Evolutionary conservation across 129 eudicot species (phyloP), one percentile per base, ranked within the genome.

Genomic region (carrot (Daucus carota)): DNA sequence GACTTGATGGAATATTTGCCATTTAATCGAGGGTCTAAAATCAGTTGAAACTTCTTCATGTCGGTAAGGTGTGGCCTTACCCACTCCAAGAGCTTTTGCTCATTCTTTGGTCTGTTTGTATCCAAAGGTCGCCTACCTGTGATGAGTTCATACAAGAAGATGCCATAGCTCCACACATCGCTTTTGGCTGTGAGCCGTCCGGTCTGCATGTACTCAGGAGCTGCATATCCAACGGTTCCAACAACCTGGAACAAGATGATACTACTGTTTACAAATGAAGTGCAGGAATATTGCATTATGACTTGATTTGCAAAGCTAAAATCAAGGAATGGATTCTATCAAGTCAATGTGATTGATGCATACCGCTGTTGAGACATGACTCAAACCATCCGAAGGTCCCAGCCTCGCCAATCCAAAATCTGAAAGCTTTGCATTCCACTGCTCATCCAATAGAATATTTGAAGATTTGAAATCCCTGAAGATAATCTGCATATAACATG

Each of bases 171-270:
- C 97, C 97, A 92, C 32, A 92, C 92, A 22, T 92, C 97, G 70
- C 92, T 87, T 79, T 92, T 89, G 67, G 84, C 83, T 20, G 96
- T 92, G 38, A 92, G 88, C 34, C 88, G 92, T 33, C 97, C 97
- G 17, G 97, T 92, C 74, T 89, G 97, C 43, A 92, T 85, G 76
- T 92, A 92, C 32, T 92, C 97, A 5, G 97, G 97, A 60, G 97
- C 97, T 76, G 97, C 97, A 43, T 89, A 92, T 79, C 97, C 97
- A 16, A 92, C 89, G 0, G 97, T 92, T 78, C 97, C 97, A 60
- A 89, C 97, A 31, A 92, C 90, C 97, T 91, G 72, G 60, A n/a
- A 34, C 48, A 44, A 44, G 18, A 45, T 45, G 48, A 12, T 12
- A 45, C 48, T 2, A 45, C 5, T 14, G 14, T 45, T 45, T 45